phyloP scores from a whole-genome alignment of 257 asterid genomes.

The Perilla frutescens region DNA sequence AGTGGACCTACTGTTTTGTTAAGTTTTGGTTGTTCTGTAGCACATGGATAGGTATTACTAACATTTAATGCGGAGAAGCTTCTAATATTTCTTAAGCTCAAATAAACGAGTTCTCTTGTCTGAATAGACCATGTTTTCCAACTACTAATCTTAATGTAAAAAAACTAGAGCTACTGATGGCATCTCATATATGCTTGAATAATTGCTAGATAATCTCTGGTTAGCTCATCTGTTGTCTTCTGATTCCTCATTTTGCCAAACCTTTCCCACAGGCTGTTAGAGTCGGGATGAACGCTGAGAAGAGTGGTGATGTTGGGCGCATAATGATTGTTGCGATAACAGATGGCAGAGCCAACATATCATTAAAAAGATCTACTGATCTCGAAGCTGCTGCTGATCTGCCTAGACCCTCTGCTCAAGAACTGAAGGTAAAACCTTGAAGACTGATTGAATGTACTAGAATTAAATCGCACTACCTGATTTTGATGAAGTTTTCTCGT shows the following conservation, averaged over 20 bases:
- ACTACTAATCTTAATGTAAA: conserved; percentile 11
- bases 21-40: conserved; percentile 3
- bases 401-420: conserved; percentile 87
- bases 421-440: conserved; percentile 59
- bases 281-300: conserved; percentile 97
- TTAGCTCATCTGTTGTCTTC: background rate
- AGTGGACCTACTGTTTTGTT: background rate
- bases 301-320: conserved; percentile 98
- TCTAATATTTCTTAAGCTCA: conserved; percentile 17
- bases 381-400: conserved; percentile 77
- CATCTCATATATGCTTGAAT: background rate
- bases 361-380: conserved; percentile 89
- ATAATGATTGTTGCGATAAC: conserved; percentile 95
- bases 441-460: background rate
- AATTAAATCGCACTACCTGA: background rate
- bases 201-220: background rate
- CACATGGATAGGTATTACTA: background rate
- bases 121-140: background rate
- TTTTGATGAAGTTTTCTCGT: background rate
- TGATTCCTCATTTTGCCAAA: background rate
- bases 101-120: background rate
- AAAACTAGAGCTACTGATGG: conserved; percentile 7
- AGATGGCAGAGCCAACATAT: conserved; percentile 97
- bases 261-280: conserved; percentile 73
- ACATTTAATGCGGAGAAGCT: conserved; percentile 4